Base-by-base conservation (phyloP, 2,329 filamentous ascomycete genomes). In the Trichophyton equinum region DNA sequence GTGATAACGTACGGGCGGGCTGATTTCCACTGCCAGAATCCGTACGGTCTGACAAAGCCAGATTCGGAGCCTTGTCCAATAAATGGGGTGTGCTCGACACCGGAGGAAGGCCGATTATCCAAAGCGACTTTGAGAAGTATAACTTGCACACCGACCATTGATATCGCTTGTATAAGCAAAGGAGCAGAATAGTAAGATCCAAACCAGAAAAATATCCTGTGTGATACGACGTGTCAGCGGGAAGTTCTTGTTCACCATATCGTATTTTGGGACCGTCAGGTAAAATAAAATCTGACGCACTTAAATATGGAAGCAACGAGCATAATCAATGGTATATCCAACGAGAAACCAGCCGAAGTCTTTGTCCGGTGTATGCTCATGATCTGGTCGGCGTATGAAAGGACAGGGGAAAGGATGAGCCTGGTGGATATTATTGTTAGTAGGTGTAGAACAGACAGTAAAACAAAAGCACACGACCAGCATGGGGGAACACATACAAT, bases 291-390 rank as follows among this genome's bases (percentile, higher is more conserved):
- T 61, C 64, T 33, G 18, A 61, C 72, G 66, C 70, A 83, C 81
- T 86, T 86, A 18, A 85, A 70, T 62, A 85, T 83, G 42, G 82
- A 85, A 38, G 83, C 80, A 61, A 84, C 76, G 18, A 86, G 80
- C 83, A 86, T 86, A 65, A 86, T 86, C 67, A 86, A 72, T 15
- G 83, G 83, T 42, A 86, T 85, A 68, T 86, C 84, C 66, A 86
- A 75, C 15, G 83, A 85, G 72, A 86, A 86, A 36, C 84, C 84
- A 38, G 80, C 80, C 3, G 82, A 85, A 61, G 76, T 82, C 66
- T 81, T 78, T 62, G 73, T 79, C 65, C 78, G 79, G 72, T 85
- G 79, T 68, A 86, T 86, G 66, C 79, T 82, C 70, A 83, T 78
- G 69, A 86, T 86, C 69, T 86, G 84, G 71, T 86, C 84, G 63